Conservation (phyloP, 108 stramenopile species). For the Aurantiochytrium sp. region DNA sequence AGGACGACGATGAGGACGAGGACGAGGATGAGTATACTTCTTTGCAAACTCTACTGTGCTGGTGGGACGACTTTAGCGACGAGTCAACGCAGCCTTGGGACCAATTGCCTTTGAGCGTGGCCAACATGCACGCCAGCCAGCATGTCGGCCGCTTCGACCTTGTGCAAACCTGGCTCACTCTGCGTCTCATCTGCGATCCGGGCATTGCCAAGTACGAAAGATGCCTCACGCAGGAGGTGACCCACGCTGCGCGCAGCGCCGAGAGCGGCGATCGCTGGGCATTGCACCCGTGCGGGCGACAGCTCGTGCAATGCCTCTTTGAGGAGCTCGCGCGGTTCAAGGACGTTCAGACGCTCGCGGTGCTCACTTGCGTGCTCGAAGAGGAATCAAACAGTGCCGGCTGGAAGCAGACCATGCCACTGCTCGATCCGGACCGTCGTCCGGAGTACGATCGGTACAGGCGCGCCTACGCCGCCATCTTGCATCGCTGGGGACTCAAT, state of each 20-base stretch:
- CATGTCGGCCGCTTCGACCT: not conserved
- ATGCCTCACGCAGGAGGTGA: not conserved
- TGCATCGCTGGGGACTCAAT: slow-evolving; percentile 20
- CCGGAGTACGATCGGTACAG: not conserved
- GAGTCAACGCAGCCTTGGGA: not conserved
- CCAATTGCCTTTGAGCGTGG: not conserved
- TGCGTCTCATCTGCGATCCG: not conserved
- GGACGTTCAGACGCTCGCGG: not conserved
- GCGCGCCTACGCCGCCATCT: not conserved
- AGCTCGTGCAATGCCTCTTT: not conserved
- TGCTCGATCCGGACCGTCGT: not conserved
- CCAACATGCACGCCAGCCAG: not conserved
- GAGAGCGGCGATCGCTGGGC: not conserved
- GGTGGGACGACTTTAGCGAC: slow-evolving; percentile 30
- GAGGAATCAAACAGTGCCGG: not conserved
- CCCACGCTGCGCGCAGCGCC: not conserved
- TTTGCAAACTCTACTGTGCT: not conserved
- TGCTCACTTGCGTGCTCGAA: not conserved
- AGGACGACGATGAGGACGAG: not conserved
- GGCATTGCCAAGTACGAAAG: not conserved
- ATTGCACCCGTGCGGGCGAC: slow-evolving; percentile 3
- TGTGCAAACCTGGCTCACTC: not conserved
- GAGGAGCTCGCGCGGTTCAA: not conserved
- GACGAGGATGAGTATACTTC: not conserved
- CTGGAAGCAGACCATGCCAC: not conserved